Percentiles rank a stretch among this genome's conserved stretches.
Evolutionary conservation across 2,329 filamentous ascomycete genomes (phyloP).

Genomic region (Leptographium wingfieldii): DNA sequence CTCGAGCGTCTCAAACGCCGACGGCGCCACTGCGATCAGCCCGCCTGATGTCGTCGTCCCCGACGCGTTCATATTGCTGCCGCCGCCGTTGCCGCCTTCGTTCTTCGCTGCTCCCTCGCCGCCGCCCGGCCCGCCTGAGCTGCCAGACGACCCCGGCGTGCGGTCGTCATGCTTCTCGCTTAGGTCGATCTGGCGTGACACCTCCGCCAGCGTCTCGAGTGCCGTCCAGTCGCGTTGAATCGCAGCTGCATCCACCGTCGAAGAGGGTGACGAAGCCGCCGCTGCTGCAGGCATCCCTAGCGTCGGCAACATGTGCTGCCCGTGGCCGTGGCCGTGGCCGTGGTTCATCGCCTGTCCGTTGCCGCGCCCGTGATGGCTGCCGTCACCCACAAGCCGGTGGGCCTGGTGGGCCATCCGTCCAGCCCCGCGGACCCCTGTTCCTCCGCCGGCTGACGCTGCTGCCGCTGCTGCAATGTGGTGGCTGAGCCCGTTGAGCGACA

Average conservation of each 20-base stretch:
- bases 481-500: constrained; percentile 59
- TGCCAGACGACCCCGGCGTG: constrained; percentile 27
- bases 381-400: background rate
- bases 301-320: constrained; percentile 9
- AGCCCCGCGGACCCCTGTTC: background rate
- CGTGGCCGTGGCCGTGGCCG: background rate
- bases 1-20: background rate
- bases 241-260: constrained; percentile 25
- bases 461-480: constrained; percentile 13
- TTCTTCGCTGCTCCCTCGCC: background rate
- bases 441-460: constrained; percentile 11
- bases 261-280: constrained; percentile 4
- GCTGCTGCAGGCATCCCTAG: constrained; percentile 6
- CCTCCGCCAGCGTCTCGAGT: constrained; percentile 76
- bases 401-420: background rate
- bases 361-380: background rate
- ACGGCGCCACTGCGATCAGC: background rate
- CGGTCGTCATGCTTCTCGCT: constrained; percentile 46
- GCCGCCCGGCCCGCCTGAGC: constrained; percentile 17
- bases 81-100: background rate
- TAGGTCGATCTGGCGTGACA: constrained; percentile 66
- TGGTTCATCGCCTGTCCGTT: background rate
- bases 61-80: background rate
- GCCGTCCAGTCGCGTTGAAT: constrained; percentile 54
- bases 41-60: background rate